These are phyloP conservation scores for Aspergillus ostianus DNA, from an alignment of 495 filamentous ascomycete genomes.

Conservation along the genomic window DNA sequence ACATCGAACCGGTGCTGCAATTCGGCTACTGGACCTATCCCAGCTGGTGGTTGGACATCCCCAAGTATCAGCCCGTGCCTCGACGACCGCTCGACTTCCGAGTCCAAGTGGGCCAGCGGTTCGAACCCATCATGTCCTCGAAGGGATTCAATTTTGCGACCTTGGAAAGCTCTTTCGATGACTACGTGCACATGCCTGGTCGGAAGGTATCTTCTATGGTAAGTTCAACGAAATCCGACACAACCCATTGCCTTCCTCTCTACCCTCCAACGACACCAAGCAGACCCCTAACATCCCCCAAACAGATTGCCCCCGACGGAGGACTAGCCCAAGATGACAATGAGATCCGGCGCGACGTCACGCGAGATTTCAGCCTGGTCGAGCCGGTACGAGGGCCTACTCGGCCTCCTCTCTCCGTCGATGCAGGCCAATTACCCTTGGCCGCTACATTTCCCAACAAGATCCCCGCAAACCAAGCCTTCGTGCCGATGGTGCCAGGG, in stretches of 20 bases:
- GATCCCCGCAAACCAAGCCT: neutral
- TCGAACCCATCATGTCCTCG: slow-evolving; percentile 26
- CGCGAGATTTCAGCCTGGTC: slow-evolving; percentile 7
- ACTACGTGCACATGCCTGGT: slow-evolving; percentile 44
- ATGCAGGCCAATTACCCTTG: neutral
- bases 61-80: slow-evolving; percentile 28
- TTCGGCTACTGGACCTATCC: slow-evolving; percentile 35
- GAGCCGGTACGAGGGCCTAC: slow-evolving; percentile 4
- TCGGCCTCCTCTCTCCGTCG: neutral
- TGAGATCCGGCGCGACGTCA: slow-evolving; percentile 12
- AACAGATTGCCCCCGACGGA: slow-evolving; percentile 8
- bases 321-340: slow-evolving; percentile 9
- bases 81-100: slow-evolving; percentile 34
- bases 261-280: no score
- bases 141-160: slow-evolving; percentile 43
- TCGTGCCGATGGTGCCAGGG: neutral
- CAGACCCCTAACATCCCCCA: no score
- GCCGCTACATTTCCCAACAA: neutral
- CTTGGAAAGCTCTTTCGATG: slow-evolving; percentile 38
- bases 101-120: slow-evolving; percentile 38
- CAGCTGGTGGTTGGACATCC: slow-evolving; percentile 26
- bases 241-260: no score
- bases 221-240: slow-evolving; percentile 11
- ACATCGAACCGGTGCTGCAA: slow-evolving; percentile 42
- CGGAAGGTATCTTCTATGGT: slow-evolving; percentile 32